Evolutionary conservation across 257 asterid species (phyloP).

Genomic region (Solanum gandarillasii): DNA sequence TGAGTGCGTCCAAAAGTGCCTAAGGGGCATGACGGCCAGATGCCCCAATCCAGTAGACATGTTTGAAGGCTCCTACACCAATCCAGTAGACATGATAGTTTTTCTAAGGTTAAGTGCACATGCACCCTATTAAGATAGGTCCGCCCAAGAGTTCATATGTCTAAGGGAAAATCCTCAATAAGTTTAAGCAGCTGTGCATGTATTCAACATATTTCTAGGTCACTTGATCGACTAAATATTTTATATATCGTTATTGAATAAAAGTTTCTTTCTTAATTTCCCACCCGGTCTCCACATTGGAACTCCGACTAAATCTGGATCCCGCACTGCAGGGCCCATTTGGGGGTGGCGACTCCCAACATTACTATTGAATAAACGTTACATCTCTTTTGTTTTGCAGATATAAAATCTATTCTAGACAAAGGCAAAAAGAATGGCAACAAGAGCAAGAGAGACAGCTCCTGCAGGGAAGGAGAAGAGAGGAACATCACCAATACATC

Average conservation of each 20-base stretch:
- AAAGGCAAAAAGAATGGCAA: conserved; percentile 28
- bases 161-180: neutral
- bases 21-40: neutral
- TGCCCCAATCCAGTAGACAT: neutral
- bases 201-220: neutral
- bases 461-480: conserved; percentile 40
- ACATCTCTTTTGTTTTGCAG: neutral
- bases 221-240: neutral
- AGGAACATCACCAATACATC: conserved; percentile 25
- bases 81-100: neutral
- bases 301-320: neutral
- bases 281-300: neutral
- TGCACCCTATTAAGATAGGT: neutral
- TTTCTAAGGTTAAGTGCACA: neutral
- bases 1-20: neutral
- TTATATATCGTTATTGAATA: too few relatives aligned
- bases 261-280: too few relatives aligned
- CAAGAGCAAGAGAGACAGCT: conserved; percentile 27
- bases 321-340: neutral
- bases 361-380: too few relatives aligned
- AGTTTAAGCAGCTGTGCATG: neutral
- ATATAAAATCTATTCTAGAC: neutral
- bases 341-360: neutral
- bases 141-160: neutral
- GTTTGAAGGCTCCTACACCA: too few relatives aligned